phyloP scores from a whole-genome alignment of 768 basidiomycete genomes.

The Lentinula raphanica region DNA sequence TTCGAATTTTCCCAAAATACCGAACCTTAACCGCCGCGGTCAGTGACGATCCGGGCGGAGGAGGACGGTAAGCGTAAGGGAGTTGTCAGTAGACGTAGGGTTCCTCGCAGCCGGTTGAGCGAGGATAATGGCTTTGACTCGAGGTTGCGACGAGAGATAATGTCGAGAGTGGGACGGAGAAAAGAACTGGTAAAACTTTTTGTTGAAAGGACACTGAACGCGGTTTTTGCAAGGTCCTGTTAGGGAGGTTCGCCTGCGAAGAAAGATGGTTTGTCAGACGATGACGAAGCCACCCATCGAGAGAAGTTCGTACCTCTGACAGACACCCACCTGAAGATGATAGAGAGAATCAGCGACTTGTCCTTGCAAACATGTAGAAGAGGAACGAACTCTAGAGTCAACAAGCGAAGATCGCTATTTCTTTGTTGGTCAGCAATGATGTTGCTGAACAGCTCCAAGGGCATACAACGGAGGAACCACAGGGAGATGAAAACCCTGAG shows the following conservation, averaged over 20 bases:
- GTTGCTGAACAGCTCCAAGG: slow-evolving; percentile 31
- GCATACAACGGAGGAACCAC: slow-evolving; percentile 28
- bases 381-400: slow-evolving; percentile 67
- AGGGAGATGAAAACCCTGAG: slow-evolving; percentile 1
- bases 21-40: slow-evolving; percentile 76
- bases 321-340: slow-evolving; percentile 61
- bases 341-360: slow-evolving; percentile 11
- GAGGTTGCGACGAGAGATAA: slow-evolving; percentile 28
- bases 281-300: slow-evolving; percentile 7
- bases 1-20: slow-evolving; percentile 50
- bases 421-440: slow-evolving; percentile 74
- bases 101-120: slow-evolving; percentile 67
- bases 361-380: background rate
- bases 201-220: background rate
- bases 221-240: slow-evolving; percentile 31
- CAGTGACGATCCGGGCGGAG: slow-evolving; percentile 53
- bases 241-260: slow-evolving; percentile 74
- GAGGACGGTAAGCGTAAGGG: slow-evolving; percentile 47
- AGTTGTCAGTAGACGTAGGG: slow-evolving; percentile 52
- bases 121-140: slow-evolving; percentile 63
- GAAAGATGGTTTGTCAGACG: slow-evolving; percentile 13
- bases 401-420: slow-evolving; percentile 75
- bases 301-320: slow-evolving; percentile 54
- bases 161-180: slow-evolving; percentile 4
- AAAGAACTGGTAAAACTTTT: slow-evolving; percentile 9